These are phyloP conservation scores for Sordariomycetes sp. DNA, from an alignment of 2,329 filamentous ascomycete species.

Conservation along the genomic window DNA sequence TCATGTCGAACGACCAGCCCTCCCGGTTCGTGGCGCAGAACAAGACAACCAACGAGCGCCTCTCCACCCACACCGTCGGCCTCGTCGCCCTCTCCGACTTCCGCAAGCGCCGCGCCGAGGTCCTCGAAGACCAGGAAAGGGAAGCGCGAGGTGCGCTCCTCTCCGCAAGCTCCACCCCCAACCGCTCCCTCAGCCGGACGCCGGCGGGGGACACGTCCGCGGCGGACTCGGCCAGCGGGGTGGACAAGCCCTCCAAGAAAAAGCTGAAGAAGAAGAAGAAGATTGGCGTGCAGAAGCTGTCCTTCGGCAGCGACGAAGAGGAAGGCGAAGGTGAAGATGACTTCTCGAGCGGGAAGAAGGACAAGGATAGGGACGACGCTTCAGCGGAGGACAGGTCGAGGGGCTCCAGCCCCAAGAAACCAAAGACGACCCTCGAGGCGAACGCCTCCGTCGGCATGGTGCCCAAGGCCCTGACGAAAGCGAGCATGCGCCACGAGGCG, in stretches of 20 bases:
- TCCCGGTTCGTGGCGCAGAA: slow-evolving; percentile 67
- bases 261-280: slow-evolving; percentile 28
- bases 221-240: neutral
- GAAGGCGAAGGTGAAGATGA: slow-evolving; percentile 36
- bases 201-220: slow-evolving; percentile 14
- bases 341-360: slow-evolving; percentile 20
- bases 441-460: slow-evolving; percentile 51
- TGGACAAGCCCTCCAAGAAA: slow-evolving; percentile 21
- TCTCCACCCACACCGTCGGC: slow-evolving; percentile 81
- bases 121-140: slow-evolving; percentile 81
- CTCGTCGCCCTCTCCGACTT: slow-evolving; percentile 89
- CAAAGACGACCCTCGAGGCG: slow-evolving; percentile 47
- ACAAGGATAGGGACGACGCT: slow-evolving; percentile 19
- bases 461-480: slow-evolving; percentile 61
- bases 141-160: slow-evolving; percentile 54
- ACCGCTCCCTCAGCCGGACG: slow-evolving; percentile 34
- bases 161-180: slow-evolving; percentile 26
- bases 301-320: slow-evolving; percentile 61
- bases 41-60: slow-evolving; percentile 66
- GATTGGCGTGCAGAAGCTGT: slow-evolving; percentile 36
- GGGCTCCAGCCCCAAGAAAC: slow-evolving; percentile 14
- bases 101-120: slow-evolving; percentile 88
- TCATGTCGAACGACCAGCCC: slow-evolving; percentile 28
- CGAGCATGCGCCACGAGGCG: slow-evolving; percentile 68
- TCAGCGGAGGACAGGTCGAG: slow-evolving; percentile 8